Conservation (phyloP, 2,329 filamentous ascomycete genomes). For the Aspergillus sp. region DNA sequence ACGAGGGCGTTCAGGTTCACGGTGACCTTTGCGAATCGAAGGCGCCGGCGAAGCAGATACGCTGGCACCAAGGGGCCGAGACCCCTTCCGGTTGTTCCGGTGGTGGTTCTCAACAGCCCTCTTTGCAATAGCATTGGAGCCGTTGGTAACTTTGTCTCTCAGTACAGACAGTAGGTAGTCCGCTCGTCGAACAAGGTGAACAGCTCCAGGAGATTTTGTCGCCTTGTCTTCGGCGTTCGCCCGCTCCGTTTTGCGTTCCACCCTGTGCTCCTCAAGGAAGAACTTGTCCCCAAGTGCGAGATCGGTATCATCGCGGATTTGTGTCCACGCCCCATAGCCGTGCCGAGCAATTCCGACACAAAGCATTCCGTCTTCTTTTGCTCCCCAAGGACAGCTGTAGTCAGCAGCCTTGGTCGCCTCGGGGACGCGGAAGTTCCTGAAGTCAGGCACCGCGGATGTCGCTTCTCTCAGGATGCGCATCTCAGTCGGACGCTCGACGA, state of each 20-base stretch:
- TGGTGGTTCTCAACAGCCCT: constrained; percentile 88
- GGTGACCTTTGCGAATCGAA: constrained; percentile 40
- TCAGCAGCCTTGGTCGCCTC: constrained; percentile 90
- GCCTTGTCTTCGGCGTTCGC: constrained; percentile 56
- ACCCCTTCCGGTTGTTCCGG: constrained; percentile 81
- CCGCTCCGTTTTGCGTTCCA: constrained; percentile 94
- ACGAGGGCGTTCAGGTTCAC: constrained; percentile 41
- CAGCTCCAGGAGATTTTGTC: constrained; percentile 86
- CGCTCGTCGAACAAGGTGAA: constrained; percentile 89
- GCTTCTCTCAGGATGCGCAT: constrained; percentile 79
- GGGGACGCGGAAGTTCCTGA: constrained; percentile 76
- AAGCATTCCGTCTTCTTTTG: constrained; percentile 94
- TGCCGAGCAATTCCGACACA: constrained; percentile 89
- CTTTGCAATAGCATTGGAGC: constrained; percentile 61
- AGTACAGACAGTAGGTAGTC: constrained; percentile 96
- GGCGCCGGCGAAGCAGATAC: constrained; percentile 47
- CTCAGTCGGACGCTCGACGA: constrained; percentile 85
- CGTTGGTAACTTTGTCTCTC: constrained; percentile 77
- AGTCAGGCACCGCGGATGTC: constrained; percentile 63
- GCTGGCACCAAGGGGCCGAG: constrained; percentile 33
- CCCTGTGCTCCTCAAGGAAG: constrained; percentile 95
- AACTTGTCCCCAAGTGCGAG: constrained; percentile 86
- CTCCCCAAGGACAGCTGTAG: constrained; percentile 89
- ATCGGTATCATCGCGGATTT: constrained; percentile 88
- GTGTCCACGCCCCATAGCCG: constrained; percentile 92